Percentiles rank a stretch among this genome's conserved stretches.
These are phyloP conservation scores for Hygrophoropsis aurantiaca DNA, from an alignment of 768 basidiomycete genomes.

Conservation along the genomic window DNA sequence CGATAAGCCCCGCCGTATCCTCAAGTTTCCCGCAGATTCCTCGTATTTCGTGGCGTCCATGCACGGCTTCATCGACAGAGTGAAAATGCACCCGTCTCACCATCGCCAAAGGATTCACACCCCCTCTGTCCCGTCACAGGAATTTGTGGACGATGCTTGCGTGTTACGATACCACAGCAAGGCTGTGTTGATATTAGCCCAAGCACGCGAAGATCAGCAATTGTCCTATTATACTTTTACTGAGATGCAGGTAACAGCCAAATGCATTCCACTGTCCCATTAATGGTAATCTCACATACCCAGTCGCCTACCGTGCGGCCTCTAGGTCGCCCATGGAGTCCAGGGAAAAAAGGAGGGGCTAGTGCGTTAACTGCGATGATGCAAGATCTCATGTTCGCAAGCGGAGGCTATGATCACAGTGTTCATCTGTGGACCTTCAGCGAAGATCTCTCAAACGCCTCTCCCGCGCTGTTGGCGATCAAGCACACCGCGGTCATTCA, in stretches of 20 bases:
- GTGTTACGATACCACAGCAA: conserved; percentile 25
- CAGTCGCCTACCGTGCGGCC: neutral
- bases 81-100: conserved; percentile 21
- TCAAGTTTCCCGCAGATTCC: conserved; percentile 17
- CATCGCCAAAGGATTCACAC: conserved; percentile 15
- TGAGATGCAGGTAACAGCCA: conserved; percentile 23
- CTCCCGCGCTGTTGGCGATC: conserved; percentile 33
- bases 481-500: conserved; percentile 44
- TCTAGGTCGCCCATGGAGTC: conserved; percentile 30
- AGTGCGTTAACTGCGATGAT: conserved; percentile 43
- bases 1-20: conserved; percentile 42
- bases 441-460: conserved; percentile 30
- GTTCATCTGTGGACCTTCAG: conserved; percentile 48
- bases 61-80: conserved; percentile 35
- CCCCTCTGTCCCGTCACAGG: conserved; percentile 23
- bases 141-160: conserved; percentile 44
- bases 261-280: neutral
- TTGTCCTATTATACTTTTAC: conserved; percentile 22
- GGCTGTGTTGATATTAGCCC: conserved; percentile 35
- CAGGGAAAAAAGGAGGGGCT: conserved; percentile 39
- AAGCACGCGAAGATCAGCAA: conserved; percentile 37
- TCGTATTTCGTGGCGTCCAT: conserved; percentile 35
- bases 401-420: conserved; percentile 48
- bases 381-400: conserved; percentile 44
- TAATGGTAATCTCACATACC: conserved; percentile 5